Evolutionary conservation across 1,284 basidiomycete genomes (phyloP).

Genomic region (Ganoderma resinaceum): DNA sequence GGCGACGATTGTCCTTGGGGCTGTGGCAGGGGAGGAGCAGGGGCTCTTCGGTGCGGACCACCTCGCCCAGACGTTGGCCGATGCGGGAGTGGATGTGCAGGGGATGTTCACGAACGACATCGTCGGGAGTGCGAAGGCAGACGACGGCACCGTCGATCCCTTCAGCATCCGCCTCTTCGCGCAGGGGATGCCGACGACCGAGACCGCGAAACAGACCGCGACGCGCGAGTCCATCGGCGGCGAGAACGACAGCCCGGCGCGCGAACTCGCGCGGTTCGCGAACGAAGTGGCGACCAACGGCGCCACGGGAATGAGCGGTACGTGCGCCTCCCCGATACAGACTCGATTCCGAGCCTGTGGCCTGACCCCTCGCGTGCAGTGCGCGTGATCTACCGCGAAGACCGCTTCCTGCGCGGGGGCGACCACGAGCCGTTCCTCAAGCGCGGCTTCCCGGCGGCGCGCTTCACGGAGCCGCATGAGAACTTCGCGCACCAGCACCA

Average conservation of each 20-base stretch:
- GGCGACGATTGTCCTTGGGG: constrained; percentile 60
- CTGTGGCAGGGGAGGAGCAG: constrained; percentile 61
- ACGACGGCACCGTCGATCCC: constrained; percentile 52
- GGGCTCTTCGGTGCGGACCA: constrained; percentile 55
- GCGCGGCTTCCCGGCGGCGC: constrained; percentile 56
- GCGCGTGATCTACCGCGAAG: constrained; percentile 54
- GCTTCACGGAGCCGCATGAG: constrained; percentile 63
- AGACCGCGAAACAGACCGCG: constrained; percentile 44
- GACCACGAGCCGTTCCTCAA: constrained; percentile 60
- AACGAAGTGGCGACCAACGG: constrained; percentile 55
- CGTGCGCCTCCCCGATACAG: not conserved
- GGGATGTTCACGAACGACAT: constrained; percentile 63
- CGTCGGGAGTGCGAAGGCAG: constrained; percentile 56
- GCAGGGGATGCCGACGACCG: constrained; percentile 54
- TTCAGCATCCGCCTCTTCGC: constrained; percentile 57
- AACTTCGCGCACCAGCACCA: constrained; percentile 65
- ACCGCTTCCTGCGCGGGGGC: constrained; percentile 59
- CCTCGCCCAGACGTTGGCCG: constrained; percentile 51
- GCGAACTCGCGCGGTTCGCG: constrained; percentile 57
- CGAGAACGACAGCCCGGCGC: constrained; percentile 59
- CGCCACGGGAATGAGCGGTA: constrained; percentile 56
- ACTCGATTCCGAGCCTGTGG: constrained; percentile 6
- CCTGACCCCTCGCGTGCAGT: constrained; percentile 40
- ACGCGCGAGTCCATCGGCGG: constrained; percentile 50
- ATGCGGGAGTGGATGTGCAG: constrained; percentile 54